Evolutionary conservation across 1,139 yeast species (phyloP).

Genomic region (Pichia sp.): DNA sequence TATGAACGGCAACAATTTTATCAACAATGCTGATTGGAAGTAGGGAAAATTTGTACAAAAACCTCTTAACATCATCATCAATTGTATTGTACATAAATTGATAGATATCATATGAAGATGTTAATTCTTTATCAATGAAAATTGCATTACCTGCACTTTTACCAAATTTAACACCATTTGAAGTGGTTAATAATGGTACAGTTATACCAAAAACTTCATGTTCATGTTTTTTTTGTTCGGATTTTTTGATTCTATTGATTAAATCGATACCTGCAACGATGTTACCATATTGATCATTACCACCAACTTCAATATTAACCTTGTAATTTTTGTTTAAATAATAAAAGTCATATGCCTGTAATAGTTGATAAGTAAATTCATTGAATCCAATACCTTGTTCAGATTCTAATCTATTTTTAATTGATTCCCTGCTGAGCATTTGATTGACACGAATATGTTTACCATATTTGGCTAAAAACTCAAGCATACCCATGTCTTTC

Average conservation of each 20-base stretch:
- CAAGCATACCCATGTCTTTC: slow-evolving; percentile 66
- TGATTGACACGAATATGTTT: slow-evolving; percentile 72
- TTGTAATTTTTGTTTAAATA: slow-evolving; percentile 56
- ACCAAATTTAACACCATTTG: slow-evolving; percentile 91
- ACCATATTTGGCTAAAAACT: slow-evolving; percentile 73
- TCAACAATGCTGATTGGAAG: slow-evolving; percentile 59
- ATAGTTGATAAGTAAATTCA: slow-evolving; percentile 85
- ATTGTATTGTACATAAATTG: slow-evolving; percentile 79
- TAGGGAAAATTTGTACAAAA: slow-evolving; percentile 72
- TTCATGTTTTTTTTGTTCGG: slow-evolving; percentile 17
- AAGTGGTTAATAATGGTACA: slow-evolving; percentile 82
- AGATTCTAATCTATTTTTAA: slow-evolving; percentile 62
- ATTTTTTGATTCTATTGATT: slow-evolving; percentile 50
- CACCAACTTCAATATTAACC: slow-evolving; percentile 83
- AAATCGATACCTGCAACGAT: slow-evolving; percentile 94
- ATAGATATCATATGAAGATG: slow-evolving; percentile 75
- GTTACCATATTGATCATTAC: slow-evolving; percentile 98
- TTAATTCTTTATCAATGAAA: slow-evolving; percentile 66
- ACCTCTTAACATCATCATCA: slow-evolving; percentile 66
- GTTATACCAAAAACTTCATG: slow-evolving; percentile 60
- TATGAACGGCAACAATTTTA: slow-evolving; percentile 47
- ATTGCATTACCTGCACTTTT: slow-evolving; percentile 97
- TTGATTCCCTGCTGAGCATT: slow-evolving; percentile 87
- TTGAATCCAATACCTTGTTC: slow-evolving; percentile 83
- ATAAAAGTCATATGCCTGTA: slow-evolving; percentile 93